Base-by-base conservation (phyloP, 306 rosid genomes). In the Amphicarpaea edgeworthii region DNA sequence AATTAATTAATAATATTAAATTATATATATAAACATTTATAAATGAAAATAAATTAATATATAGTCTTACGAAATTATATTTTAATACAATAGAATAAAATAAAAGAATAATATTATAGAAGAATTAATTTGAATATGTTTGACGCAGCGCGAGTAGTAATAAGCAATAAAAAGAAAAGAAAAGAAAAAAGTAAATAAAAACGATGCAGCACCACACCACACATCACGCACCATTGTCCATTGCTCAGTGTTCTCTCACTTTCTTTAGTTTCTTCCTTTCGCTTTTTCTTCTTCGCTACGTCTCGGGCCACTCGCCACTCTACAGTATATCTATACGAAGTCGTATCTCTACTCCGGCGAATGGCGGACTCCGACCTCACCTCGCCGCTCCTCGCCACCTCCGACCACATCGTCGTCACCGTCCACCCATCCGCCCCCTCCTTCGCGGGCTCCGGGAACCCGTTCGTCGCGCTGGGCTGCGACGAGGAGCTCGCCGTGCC, bases 281-380 rank as follows among this genome's bases (percentile, higher is more conserved):
- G 8, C 14, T 40, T 40, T 40, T 23, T 7, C 16, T 53, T 54
- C 38, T 40, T 21, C 53, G 10, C 3, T 6, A n/a, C n/a, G 10
- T 17, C 32, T 28, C 32, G 32, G 32, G 5, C 4, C 32, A 3
- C 12, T 0, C n/a, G 0, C 4, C 16, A 10, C 38, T 43, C 19
- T 15, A 28, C 47, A 9, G 46, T 45, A 70, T 70, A 69, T 69
- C 50, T 49, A 3, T 50, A 17, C 73, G n/a, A n/a, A n/a, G n/a
- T n/a, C n/a, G 4, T 43, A 12, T 2, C 24, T 17, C 43, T 51
- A 6, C 64, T 2, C 61, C 67, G 47, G 28, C 21, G 66, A 57
- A 95, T 95, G 98, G 89, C 93, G 67, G 90, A 89, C 77, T 8
- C 45, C 66, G 80, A 75, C 73, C 71, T 88, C 58, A 63, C 86